Conservation (phyloP, 2,329 filamentous ascomycete species). For the Fusarium sp. region DNA sequence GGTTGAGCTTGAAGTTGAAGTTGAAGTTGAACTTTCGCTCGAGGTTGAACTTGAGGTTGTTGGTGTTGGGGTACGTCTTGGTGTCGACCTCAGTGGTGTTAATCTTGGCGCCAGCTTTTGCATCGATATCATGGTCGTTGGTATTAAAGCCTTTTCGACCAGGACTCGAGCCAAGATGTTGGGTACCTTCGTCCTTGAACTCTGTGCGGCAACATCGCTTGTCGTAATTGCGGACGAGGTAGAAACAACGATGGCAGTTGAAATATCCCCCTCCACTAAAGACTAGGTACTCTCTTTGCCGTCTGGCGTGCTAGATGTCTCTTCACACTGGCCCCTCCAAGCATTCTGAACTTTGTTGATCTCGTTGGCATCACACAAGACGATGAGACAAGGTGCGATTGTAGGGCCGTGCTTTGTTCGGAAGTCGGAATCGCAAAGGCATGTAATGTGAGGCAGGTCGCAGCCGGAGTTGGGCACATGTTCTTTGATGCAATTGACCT, state of each 20-base stretch:
- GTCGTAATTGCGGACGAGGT: background rate
- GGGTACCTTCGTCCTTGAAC: background rate
- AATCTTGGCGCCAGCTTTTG: background rate
- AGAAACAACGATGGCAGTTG: background rate
- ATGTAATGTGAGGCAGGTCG: background rate
- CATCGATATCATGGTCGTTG: background rate
- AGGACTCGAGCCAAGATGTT: background rate
- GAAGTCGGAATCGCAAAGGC: background rate
- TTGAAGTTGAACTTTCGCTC: background rate
- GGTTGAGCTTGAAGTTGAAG: background rate
- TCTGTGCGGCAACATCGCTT: background rate
- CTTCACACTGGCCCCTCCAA: background rate
- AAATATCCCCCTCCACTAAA: background rate
- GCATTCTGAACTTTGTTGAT: background rate
- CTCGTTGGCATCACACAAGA: background rate
- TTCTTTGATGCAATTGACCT: background rate
- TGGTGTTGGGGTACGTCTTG: background rate
- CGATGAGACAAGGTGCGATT: background rate
- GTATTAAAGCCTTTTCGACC: background rate
- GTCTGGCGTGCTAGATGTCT: accelerated
- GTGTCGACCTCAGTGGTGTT: background rate
- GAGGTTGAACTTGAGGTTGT: background rate
- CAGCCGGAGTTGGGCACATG: background rate
- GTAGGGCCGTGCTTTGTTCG: background rate
- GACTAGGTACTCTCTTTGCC: background rate